Evolutionary conservation across 805 yeast genomes (phyloP).

Genomic region (Ogataea zsoltii): DNA sequence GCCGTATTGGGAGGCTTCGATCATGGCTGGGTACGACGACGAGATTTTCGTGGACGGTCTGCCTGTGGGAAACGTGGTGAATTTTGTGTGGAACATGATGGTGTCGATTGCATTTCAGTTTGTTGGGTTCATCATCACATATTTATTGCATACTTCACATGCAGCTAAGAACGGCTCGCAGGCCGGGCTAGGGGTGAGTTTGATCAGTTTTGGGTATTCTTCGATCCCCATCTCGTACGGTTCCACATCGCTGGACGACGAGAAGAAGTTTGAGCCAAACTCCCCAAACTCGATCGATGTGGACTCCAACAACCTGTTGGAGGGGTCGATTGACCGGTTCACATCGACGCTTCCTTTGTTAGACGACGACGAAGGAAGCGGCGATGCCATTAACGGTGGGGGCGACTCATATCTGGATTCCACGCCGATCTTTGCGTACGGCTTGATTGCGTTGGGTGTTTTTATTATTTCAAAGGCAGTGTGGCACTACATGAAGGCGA

Average conservation of each 20-base stretch:
- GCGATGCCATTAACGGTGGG: background rate
- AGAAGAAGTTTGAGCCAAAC: slow-evolving; percentile 48
- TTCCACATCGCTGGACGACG: slow-evolving; percentile 21
- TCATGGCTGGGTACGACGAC: slow-evolving; percentile 78
- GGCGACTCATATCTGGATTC: slow-evolving; percentile 20
- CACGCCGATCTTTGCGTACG: slow-evolving; percentile 59
- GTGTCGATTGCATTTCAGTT: slow-evolving; percentile 92
- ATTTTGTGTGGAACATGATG: slow-evolving; percentile 84
- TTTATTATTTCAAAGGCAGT: slow-evolving; percentile 65
- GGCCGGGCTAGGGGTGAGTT: slow-evolving; percentile 85
- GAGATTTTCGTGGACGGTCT: slow-evolving; percentile 93
- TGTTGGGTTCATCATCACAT: slow-evolving; percentile 89
- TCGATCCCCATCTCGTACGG: slow-evolving; percentile 47
- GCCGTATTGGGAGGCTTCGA: slow-evolving; percentile 93
- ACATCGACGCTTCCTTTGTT: slow-evolving; percentile 24
- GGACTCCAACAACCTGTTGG: slow-evolving; percentile 20
- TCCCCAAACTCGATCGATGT: slow-evolving; percentile 61
- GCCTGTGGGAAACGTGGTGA: slow-evolving; percentile 91
- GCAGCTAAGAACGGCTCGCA: slow-evolving; percentile 96
- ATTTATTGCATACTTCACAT: slow-evolving; percentile 90
- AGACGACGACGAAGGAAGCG: slow-evolving; percentile 15
- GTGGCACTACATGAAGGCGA: slow-evolving; percentile 73
- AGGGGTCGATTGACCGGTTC: slow-evolving; percentile 30
- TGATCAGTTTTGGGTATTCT: slow-evolving; percentile 67
- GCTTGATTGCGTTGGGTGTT: slow-evolving; percentile 66